Evolutionary conservation across 2,329 filamentous ascomycete genomes (phyloP), one percentile per base, ranked within the genome.

Genomic region (Aspergillus vadensis): DNA sequence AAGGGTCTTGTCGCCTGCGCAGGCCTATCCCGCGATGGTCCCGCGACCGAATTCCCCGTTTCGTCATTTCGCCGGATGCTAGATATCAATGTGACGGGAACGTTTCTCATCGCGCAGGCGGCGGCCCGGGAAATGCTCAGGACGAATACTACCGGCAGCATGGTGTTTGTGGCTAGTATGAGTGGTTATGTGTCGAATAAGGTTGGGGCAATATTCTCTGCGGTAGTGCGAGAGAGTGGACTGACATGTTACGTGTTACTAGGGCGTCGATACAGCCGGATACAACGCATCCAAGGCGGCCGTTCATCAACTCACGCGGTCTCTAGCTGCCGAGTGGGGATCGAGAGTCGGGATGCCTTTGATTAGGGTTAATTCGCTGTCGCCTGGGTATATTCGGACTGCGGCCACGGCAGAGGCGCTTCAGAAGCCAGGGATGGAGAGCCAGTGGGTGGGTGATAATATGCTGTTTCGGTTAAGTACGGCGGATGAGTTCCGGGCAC

Each of bases 231-330:
- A 36, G 12, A 12, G 32, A 36, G 32, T 36, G 10, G 12, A 4
- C 41, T 44, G 19, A 44, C 9, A 21, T 27, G 25, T 6, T 27
- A 27, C 25, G 7, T 12, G 17, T 14, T 3, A 44, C 12, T 44
- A 67, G 59, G 65, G 62, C 6, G 57, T 65, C 1, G 58, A 65
- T 36, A 63, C 62, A 4, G 54, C 65, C 5, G 60, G 25, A 0
- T 83, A 83, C 69, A 82, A 82, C 60, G 68, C 79, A 1, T 80
- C 77, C 41, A 82, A 83, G 64, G 73, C 79, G 0, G 80, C 76
- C 0, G 75, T 82, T 6, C 75, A 77, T 48, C 80, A 82, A 60
- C 71, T 83, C 0, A 71, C 74, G 2, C 76, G 80, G 15, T 79
- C 74, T 4, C 66, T 82, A n/a, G 77, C 81, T 0, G 76, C 77